These are phyloP conservation scores for Niebla homalea DNA, from an alignment of 495 filamentous ascomycete species.

Conservation along the genomic window DNA sequence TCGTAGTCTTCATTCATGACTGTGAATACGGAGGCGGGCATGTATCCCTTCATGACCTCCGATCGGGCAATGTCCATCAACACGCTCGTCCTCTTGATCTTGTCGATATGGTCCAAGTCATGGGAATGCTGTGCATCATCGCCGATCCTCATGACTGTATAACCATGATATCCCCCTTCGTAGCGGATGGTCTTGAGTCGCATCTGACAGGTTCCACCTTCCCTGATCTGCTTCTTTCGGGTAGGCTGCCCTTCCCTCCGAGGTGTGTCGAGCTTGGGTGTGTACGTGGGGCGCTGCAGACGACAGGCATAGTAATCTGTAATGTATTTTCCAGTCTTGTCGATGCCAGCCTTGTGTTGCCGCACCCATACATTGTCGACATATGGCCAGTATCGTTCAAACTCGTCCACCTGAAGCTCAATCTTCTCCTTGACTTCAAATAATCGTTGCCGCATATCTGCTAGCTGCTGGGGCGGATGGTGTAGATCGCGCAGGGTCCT, in stretches of 20 bases:
- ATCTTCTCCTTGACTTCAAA: slow-evolving; percentile 41
- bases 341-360: slow-evolving; percentile 34
- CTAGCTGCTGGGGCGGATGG: slow-evolving; percentile 32
- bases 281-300: slow-evolving; percentile 31
- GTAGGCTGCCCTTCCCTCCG: slow-evolving; percentile 36
- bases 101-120: slow-evolving; percentile 38
- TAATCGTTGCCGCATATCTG: slow-evolving; percentile 32
- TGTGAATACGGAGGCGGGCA: slow-evolving; percentile 39
- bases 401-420: slow-evolving; percentile 36
- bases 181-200: slow-evolving; percentile 38
- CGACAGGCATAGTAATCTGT: slow-evolving; percentile 43
- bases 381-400: slow-evolving; percentile 42
- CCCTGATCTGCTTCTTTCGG: slow-evolving; percentile 35
- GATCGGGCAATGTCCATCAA: slow-evolving; percentile 37
- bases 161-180: slow-evolving; percentile 23
- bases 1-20: slow-evolving; percentile 36
- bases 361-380: slow-evolving; percentile 43
- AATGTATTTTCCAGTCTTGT: slow-evolving; percentile 35
- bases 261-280: slow-evolving; percentile 14
- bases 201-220: slow-evolving; percentile 39
- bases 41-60: slow-evolving; percentile 38
- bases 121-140: slow-evolving; percentile 34
- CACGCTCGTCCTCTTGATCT: slow-evolving; percentile 38
- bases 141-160: slow-evolving; percentile 16
- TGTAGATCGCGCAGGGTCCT: slow-evolving; percentile 14